Evolutionary conservation across 257 asterid genomes (phyloP), one percentile per base, ranked within the genome.

Genomic region (Solanum bulbocastanum): DNA sequence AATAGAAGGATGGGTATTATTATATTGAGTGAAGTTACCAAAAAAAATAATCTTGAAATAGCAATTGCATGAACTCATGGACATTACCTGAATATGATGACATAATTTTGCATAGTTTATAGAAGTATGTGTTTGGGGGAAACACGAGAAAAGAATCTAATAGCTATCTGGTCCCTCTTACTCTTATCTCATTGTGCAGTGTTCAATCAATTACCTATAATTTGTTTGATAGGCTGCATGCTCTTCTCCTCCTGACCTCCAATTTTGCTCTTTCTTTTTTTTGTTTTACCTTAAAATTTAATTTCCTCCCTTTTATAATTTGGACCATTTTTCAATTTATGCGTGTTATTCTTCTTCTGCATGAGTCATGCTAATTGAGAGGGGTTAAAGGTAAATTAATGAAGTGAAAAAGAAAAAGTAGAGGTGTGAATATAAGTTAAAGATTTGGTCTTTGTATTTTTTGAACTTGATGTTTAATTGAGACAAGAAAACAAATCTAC

Each of bases 81-180:
- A 65, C 20, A 44, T 33, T 65, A 30, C 12, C 37, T 60, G 40
- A 88, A 68, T 18, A 37, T 71, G 72, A 82, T 66, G 85, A 33
- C 25, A 33, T 33, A 30, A 30, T 86, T 85, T 85, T 69, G 76
- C 78, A 52, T 39, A 52, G 46, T 69, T 58, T 36, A 37, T 71
- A 46, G n/a, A 42, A 78, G 62, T 7, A 42, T 78, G 84, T 42
- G 84, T 78, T 78, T 20, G 62, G 37, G 86, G 16, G 74, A 33
- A 78, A 83, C 90, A 68, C 87, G 71, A 86, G 78, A 69, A 52
- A 52, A 71, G 88, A 86, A 81, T 81, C 71, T 23, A 13, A 3
- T 37, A 11, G 23, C 33, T 18, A 6, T 35, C 33, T 36, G 78
- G 39, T 35, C 72, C 71, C 71, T 74, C 3, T 15, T 5, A 10